These are phyloP conservation scores for Oryza meridionalis DNA, from an alignment of 176 grass and related monocot species.

Conservation along the genomic window DNA sequence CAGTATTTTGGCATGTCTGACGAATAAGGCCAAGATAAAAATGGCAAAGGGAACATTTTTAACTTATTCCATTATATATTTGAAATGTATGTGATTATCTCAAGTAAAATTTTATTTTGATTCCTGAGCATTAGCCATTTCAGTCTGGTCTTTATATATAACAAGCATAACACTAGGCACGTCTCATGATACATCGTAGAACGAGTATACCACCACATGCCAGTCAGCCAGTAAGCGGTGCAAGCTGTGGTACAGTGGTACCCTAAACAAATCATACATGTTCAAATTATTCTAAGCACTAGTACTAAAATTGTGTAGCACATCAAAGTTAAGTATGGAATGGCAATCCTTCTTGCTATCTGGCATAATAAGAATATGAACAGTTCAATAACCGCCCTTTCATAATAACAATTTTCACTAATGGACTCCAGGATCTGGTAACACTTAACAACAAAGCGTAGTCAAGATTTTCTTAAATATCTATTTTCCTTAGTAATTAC, in stretches of 20 bases:
- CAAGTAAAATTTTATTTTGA: not conserved
- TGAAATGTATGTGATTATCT: not conserved
- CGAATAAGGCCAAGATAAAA: not conserved
- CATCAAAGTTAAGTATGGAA: constrained; percentile 2
- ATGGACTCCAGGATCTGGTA: not conserved
- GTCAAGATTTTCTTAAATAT: not conserved
- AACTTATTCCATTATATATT: not conserved
- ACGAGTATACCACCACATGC: not conserved
- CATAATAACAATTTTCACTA: not conserved
- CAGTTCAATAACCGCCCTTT: not conserved
- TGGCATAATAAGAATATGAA: not conserved
- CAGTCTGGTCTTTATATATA: not conserved
- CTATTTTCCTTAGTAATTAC: not conserved
- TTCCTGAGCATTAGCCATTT: constrained; percentile 5
- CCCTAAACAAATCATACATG: not conserved
- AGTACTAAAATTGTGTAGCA: not conserved
- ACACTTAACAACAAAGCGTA: not conserved
- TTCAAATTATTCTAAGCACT: not conserved
- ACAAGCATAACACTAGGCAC: not conserved
- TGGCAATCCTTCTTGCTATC: not conserved
- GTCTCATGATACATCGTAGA: not conserved
- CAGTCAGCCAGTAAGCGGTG: not conserved
- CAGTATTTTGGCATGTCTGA: not conserved
- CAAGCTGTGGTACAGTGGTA: not conserved
- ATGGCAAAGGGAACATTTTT: not conserved